Evolutionary conservation across 192 early-diverging fungal genomes (phyloP), one percentile per base, ranked within the genome.

Genomic region (Entomortierella chlamydospora): DNA sequence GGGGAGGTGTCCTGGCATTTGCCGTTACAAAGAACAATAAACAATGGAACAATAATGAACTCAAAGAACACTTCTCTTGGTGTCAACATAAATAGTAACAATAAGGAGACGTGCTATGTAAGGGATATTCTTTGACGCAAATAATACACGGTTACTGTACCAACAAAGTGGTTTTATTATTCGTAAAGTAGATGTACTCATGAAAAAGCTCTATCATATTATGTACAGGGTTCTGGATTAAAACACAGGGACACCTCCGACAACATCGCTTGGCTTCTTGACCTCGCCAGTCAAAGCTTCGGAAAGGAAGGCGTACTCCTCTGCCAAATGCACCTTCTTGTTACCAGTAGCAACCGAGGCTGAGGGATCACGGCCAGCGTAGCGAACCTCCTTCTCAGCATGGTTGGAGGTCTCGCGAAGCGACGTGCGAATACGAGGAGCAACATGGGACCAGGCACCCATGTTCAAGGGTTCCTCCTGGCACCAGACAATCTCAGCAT

Each of bases 391-490:
- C 71, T 61, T 86, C 85, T 86, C 83, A 76, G 82, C 64, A 84
- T 94, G 90, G 85, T 89, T 82, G 62, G 90, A 70, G 43, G 95
- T 93, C 65, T 95, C 70, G 65, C 89, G 87, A 49, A 95, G 82
- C 39, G 92, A 85, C 23, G 96, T 97, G 72, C 89, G 87, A 70
- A 99, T 87, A 33, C 97, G 88, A 18, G 96, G 96, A 62, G 90
- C 90, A 31, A 98, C 93, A 80, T 95, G 94, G 8, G 85, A 78
- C 95, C 96, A 99, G 37, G 92, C 90, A 72, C 97, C 96, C 87
- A 91, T 90, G 86, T 99, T 99, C 76, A 96, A 86, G 13, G 94
- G 92, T 84, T 99, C 97, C 85, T 99, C 97, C 84, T 99, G 97
- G 42, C 87, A 91, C 93, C 94, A 99, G 26, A 97, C 89, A 80